Percentiles rank a stretch among this genome's conserved stretches.
phyloP scores from a whole-genome alignment of 75 land plant species.

The Picea glauca region DNA sequence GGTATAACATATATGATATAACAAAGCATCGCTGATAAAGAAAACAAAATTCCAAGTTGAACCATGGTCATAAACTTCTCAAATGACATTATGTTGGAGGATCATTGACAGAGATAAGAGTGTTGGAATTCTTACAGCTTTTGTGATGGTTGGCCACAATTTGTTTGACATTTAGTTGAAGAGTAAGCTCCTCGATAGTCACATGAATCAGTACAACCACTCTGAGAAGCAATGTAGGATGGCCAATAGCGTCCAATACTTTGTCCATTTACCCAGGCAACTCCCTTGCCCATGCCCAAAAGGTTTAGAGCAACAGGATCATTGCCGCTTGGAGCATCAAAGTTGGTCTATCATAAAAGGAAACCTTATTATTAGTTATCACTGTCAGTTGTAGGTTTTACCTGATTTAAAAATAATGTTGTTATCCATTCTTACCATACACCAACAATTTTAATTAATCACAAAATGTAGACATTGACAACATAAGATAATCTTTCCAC shows the following conservation, averaged over 20 bases:
- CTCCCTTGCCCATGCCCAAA: constrained; percentile 89
- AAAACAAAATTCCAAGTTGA: neutral
- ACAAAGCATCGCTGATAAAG: neutral
- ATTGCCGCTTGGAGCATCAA: constrained; percentile 76
- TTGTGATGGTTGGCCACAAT: constrained; percentile 91
- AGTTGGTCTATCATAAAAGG: constrained; percentile 42
- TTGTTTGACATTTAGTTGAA: constrained; percentile 60
- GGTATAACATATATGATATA: no score
- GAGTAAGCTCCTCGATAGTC: constrained; percentile 75
- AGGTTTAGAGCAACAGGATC: constrained; percentile 83
- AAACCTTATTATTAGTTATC: neutral
- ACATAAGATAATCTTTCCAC: no score
- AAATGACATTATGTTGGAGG: no score
- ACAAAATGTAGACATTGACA: no score
- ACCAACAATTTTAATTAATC: no score
- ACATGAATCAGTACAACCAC: constrained; percentile 64
- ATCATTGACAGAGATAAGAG: no score
- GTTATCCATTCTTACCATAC: no score
- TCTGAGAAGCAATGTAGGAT: constrained; percentile 28
- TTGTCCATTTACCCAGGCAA: constrained; percentile 95
- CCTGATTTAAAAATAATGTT: no score
- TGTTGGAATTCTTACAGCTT: constrained; percentile 29
- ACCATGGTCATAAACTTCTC: no score
- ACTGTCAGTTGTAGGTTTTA: no score
- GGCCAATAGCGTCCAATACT: constrained; percentile 98